Base-by-base conservation (phyloP, 345 rosid genomes). In the Linum lewisii region DNA sequence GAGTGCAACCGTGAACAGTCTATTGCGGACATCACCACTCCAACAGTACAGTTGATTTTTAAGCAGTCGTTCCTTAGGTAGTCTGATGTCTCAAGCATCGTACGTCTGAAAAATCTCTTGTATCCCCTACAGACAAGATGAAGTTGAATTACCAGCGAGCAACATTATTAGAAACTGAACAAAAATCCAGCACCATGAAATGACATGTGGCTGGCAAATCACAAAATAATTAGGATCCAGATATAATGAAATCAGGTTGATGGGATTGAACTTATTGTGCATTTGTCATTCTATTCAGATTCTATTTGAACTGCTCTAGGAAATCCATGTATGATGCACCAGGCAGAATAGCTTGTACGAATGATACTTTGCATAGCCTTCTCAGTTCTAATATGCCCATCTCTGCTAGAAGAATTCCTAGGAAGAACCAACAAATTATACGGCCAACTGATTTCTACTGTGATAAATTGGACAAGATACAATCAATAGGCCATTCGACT, bases 61-160 rank as follows among this genome's bases (percentile, higher is more conserved):
- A 84, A 73, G 73, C 87, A 81, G 68, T 84, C 90, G 67, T 82
- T 78, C 78, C 78, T 82, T 19, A 84, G 73, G 64, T 63, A 84
- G 62, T 82, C 91, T 2, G 91, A 84, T 11, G 85, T 71, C 62
- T 84, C 91, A 25, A 84, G 85, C 73, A 75, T 34, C 51, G 84
- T 42, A 34, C 91, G 79, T 63, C 91, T 71, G 68, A 66, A 84
- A 67, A 80, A 84, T n/a, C 87, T 83, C 74, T 84, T 84, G 78
- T 84, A 84, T 57, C 91, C 91, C 91, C 90, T 84, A 63, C 57
- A 57, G 49, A 16, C 45, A 13, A 66, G 21, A 67, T 21, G 22
- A 52, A 64, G n/a, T 8, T 51, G 44, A 10, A 42, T 32, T 19
- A 57, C 11, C 19, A 60, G 21, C 51, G 20, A 26, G 23, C 56